Percentiles rank a stretch among this genome's conserved stretches.
Evolutionary conservation across 2,329 filamentous ascomycete species (phyloP).

Genomic region (Penicillium decumbens): DNA sequence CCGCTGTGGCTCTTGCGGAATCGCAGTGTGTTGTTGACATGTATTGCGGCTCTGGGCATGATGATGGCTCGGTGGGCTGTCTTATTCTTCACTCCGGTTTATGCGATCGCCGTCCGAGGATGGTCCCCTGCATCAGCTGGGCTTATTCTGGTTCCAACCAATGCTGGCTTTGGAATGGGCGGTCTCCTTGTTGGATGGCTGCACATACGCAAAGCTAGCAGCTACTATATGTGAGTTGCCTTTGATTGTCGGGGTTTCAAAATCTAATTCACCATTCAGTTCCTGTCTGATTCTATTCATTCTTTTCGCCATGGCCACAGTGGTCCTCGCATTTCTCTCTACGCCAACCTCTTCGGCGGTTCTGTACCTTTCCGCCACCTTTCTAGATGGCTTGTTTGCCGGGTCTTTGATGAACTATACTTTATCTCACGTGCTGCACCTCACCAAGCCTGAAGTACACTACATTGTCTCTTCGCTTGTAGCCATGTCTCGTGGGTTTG

Average conservation of each 20-base stretch:
- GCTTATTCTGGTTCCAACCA: constrained; percentile 74
- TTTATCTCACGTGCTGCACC: constrained; percentile 71
- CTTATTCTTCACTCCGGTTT: constrained; percentile 75
- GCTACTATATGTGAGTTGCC: constrained; percentile 59
- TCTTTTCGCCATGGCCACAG: constrained; percentile 59
- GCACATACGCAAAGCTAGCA: constrained; percentile 67
- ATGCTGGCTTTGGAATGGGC: constrained; percentile 70
- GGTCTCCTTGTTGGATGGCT: constrained; percentile 69
- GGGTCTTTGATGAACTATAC: constrained; percentile 76
- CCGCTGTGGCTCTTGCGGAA: constrained; percentile 66
- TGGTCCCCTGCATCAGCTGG: constrained; percentile 67
- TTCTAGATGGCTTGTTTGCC: constrained; percentile 67
- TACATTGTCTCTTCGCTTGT: constrained; percentile 72
- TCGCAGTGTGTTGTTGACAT: constrained; percentile 66
- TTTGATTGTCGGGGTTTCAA: background rate
- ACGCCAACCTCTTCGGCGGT: constrained; percentile 49
- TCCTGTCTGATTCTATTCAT: constrained; percentile 57
- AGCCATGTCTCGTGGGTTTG: constrained; percentile 75
- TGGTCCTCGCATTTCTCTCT: constrained; percentile 54
- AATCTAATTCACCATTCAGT: constrained; percentile 21
- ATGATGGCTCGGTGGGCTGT: constrained; percentile 79
- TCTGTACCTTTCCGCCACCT: constrained; percentile 58
- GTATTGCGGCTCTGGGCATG: constrained; percentile 67
- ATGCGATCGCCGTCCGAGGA: constrained; percentile 69
- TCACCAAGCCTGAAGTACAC: constrained; percentile 62